A percentile compares a stretch with the other conserved stretches of the same genome.
Conservation (phyloP, 2,329 filamentous ascomycete species). For the Lachnellula subtilissima region DNA sequence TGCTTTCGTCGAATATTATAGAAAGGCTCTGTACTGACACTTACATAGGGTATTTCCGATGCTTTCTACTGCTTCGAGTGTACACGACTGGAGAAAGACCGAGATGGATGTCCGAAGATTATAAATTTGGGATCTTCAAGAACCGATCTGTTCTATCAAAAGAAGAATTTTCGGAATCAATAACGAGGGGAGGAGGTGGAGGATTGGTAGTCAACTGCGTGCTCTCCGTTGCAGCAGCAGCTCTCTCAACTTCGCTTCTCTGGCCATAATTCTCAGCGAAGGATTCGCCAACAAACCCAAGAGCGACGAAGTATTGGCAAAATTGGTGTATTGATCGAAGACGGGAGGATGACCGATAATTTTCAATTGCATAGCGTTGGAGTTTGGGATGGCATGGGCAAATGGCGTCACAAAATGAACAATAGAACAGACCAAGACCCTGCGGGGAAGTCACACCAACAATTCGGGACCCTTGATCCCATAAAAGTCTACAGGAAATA, state of each 20-base stretch:
- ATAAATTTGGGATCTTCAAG: constrained; percentile 94
- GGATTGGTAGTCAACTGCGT: not conserved
- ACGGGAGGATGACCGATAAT: not conserved
- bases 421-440: not conserved
- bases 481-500: no score
- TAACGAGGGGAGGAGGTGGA: constrained; percentile 12
- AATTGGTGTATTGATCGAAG: not conserved
- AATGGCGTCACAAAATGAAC: not conserved
- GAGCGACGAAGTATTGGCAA: not conserved
- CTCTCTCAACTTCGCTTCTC: no score
- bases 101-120: constrained; percentile 98
- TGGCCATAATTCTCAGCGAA: no score
- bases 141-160: constrained; percentile 69
- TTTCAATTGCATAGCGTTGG: constrained; percentile 14
- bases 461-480: no score
- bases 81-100: constrained; percentile 91
- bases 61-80: constrained; percentile 99
- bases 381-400: constrained; percentile 2
- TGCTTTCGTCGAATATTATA: not conserved
- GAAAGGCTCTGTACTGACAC: constrained; percentile 8
- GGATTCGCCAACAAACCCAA: not conserved
- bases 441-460: no score
- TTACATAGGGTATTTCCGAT: constrained; percentile 75
- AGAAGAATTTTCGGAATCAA: constrained; percentile 65
- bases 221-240: no score